Evolutionary conservation across 139 green algal species (phyloP).

Genomic region (Micractinium conductrix): DNA sequence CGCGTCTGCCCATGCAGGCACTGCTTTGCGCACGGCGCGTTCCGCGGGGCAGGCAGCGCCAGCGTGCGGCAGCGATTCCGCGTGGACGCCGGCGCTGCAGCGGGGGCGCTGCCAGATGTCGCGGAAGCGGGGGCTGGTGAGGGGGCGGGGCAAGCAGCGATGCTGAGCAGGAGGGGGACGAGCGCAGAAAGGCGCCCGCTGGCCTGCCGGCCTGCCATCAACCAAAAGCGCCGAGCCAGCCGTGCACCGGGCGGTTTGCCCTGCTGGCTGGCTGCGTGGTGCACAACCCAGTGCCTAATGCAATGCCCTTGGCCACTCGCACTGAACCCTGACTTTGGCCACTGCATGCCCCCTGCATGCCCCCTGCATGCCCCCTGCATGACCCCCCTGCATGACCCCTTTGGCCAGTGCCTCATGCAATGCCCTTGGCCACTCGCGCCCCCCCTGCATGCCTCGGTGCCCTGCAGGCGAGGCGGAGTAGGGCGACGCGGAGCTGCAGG

Average conservation of each 20-base stretch:
- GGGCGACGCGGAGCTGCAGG: conserved; percentile 38
- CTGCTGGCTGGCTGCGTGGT: too few species aligned
- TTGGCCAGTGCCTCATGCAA: background rate
- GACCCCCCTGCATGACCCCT: background rate
- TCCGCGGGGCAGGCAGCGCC: conserved; percentile 46
- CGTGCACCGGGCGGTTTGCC: background rate
- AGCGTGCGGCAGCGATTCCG: conserved; percentile 36
- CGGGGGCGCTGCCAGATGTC: background rate
- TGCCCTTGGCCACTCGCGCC: too few species aligned
- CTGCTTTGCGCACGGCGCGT: conserved; percentile 17
- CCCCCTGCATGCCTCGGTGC: too few species aligned
- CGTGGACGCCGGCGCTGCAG: background rate
- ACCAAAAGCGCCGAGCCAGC: too few species aligned
- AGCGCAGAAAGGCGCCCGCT: background rate
- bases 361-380: background rate
- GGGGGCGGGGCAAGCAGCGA: background rate
- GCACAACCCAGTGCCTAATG: too few species aligned
- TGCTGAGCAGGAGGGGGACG: background rate
- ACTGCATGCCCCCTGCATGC: background rate
- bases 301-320: too few species aligned
- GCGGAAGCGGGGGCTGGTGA: background rate
- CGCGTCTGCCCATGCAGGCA: too few species aligned
- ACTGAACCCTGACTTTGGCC: too few species aligned
- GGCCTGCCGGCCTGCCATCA: too few species aligned
- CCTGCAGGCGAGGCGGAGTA: conserved; percentile 24